Percentiles rank a stretch among this genome's conserved stretches.
Conservation (phyloP, 179 eudicot species). For the Silene coronaria region DNA sequence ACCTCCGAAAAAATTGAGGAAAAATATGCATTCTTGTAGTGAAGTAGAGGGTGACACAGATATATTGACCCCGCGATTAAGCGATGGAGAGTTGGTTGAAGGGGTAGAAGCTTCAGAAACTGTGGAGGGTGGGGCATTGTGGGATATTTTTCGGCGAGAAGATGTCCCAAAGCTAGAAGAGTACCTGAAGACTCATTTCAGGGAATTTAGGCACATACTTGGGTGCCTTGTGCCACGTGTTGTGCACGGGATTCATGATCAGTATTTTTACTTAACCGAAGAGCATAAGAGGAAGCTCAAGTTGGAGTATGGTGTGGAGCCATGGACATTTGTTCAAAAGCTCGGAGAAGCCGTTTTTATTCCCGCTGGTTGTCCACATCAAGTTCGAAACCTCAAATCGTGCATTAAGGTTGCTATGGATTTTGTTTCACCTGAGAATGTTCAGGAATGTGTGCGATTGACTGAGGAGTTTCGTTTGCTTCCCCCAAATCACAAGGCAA, state of each 20-base stretch:
- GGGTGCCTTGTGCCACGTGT: constrained; percentile 48
- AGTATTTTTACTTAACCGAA: constrained; percentile 44
- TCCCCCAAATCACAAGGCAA: constrained; percentile 46
- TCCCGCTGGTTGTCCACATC: constrained; percentile 51
- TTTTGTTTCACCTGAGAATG: constrained; percentile 52
- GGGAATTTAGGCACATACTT: constrained; percentile 60
- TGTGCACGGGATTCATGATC: constrained; percentile 57
- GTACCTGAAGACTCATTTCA: constrained; percentile 46
- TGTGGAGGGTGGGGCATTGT: constrained; percentile 55
- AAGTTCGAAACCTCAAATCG: constrained; percentile 45
- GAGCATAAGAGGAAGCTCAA: constrained; percentile 47
- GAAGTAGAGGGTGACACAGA: constrained; percentile 23
- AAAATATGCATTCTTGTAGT: constrained; percentile 6
- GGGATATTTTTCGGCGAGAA: constrained; percentile 72
- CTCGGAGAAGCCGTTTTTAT: constrained; percentile 49
- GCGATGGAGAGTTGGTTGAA: constrained; percentile 19
- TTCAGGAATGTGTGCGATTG: constrained; percentile 42
- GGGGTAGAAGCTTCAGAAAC: constrained; percentile 25
- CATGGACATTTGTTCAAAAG: constrained; percentile 47
- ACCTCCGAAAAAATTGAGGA: neutral
- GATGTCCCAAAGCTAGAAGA: constrained; percentile 62
- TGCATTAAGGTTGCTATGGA: constrained; percentile 50
- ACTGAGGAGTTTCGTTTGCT: constrained; percentile 42
- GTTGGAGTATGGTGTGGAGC: constrained; percentile 46
- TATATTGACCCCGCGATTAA: constrained; percentile 9